A percentile compares a stretch with the other conserved stretches of the same genome.
Conservation (phyloP, 257 asterid genomes). For the Solanum megistacrolobum region DNA sequence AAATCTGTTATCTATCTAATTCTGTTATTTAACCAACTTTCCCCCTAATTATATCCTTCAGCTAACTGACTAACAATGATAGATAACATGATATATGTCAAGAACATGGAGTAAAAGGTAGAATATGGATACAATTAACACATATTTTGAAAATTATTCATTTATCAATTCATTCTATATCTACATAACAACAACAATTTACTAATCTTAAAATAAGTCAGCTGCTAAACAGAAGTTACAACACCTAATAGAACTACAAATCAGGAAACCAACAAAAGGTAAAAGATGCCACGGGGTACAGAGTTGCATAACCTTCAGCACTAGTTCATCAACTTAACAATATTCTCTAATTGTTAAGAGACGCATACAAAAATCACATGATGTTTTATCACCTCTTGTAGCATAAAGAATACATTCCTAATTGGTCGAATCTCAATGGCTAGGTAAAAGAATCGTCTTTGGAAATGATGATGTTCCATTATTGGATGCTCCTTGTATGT, state of each 20-base stretch:
- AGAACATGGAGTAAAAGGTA: background rate
- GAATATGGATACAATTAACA: background rate
- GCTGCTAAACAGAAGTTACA: background rate
- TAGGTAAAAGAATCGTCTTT: slow-evolving; percentile 36
- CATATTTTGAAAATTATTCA: background rate
- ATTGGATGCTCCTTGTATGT: slow-evolving; percentile 49
- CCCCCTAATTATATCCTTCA: background rate
- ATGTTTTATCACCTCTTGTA: background rate
- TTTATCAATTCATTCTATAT: background rate
- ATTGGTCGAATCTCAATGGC: slow-evolving; percentile 7
- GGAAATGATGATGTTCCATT: slow-evolving; percentile 52
- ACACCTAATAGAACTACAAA: background rate
- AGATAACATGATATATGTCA: background rate
- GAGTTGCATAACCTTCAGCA: background rate
- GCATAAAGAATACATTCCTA: background rate
- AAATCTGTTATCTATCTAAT: background rate
- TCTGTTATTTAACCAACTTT: background rate
- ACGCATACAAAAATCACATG: background rate
- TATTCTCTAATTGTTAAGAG: background rate
- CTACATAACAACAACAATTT: background rate
- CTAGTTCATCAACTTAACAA: background rate
- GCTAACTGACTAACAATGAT: background rate
- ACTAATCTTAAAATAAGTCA: background rate
- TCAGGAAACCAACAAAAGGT: background rate
- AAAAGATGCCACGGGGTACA: background rate